Evolutionary conservation across 73 alveolate species (phyloP).

Genomic region (Paramecium caudatum): DNA sequence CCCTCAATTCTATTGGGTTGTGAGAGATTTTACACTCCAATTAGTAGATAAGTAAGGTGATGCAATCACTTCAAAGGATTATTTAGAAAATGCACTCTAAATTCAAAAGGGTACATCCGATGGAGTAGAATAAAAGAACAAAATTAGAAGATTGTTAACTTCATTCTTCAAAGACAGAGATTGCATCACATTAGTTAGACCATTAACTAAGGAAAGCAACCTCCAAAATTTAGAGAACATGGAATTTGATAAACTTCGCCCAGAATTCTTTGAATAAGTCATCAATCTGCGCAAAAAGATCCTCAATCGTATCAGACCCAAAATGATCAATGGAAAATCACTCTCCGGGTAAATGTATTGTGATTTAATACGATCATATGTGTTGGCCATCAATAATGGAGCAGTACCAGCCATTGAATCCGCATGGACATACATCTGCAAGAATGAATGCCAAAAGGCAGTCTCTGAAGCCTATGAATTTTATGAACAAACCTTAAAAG

Average conservation of each 20-base stretch:
- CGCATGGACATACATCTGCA: slow-evolving; percentile 88
- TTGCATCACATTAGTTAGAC: slow-evolving; percentile 96
- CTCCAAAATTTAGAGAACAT: slow-evolving; percentile 86
- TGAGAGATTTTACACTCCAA: slow-evolving; percentile 96
- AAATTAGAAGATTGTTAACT: slow-evolving; percentile 94
- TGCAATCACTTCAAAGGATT: slow-evolving; percentile 94
- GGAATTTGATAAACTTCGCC: slow-evolving; percentile 92
- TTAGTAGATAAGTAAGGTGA: slow-evolving; percentile 96
- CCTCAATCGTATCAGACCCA: slow-evolving; percentile 90
- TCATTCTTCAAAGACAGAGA: slow-evolving; percentile 98
- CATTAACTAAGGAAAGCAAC: slow-evolving; percentile 95
- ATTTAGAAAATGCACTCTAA: slow-evolving; percentile 92
- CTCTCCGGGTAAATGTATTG: slow-evolving; percentile 91
- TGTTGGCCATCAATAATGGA: slow-evolving; percentile 89
- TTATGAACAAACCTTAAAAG: slow-evolving; percentile 77
- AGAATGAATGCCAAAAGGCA: slow-evolving; percentile 84
- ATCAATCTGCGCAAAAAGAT: slow-evolving; percentile 90
- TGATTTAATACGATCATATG: slow-evolving; percentile 82
- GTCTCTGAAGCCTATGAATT: slow-evolving; percentile 77
- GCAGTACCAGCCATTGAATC: slow-evolving; percentile 89
- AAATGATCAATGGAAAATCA: slow-evolving; percentile 90
- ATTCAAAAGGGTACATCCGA: slow-evolving; percentile 89
- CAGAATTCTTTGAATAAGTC: slow-evolving; percentile 95
- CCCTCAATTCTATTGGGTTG: slow-evolving; percentile 98
- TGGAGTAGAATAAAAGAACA: slow-evolving; percentile 91